These are phyloP conservation scores for Ajuga chamaepitys DNA, from an alignment of 257 asterid species.

Conservation along the genomic window DNA sequence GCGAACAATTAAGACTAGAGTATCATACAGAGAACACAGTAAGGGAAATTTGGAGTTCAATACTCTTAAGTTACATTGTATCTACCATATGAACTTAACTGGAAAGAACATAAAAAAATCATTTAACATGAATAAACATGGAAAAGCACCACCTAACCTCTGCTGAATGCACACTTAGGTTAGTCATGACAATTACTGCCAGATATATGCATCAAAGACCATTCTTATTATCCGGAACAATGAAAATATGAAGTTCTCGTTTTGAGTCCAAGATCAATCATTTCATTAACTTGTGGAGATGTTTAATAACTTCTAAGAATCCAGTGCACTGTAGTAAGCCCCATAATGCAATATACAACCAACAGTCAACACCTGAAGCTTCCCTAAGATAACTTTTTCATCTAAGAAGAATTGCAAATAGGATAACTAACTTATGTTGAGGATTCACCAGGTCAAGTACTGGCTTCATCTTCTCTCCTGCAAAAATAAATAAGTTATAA, in stretches of 20 bases:
- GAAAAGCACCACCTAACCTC: slow-evolving; percentile 2
- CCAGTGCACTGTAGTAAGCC: slow-evolving; percentile 2
- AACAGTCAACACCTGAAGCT: not conserved
- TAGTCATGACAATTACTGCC: not conserved
- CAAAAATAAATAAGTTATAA: slow-evolving; percentile 22
- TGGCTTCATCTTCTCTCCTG: slow-evolving; percentile 66
- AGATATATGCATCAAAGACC: not conserved
- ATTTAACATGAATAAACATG: not conserved
- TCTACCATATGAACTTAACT: not conserved
- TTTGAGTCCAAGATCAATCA: not conserved
- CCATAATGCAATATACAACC: not conserved
- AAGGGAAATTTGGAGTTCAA: not conserved
- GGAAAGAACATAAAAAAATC: not conserved
- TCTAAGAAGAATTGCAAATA: slow-evolving; percentile 11
- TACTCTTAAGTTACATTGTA: not conserved
- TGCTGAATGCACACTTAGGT: not conserved
- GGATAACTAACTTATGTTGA: slow-evolving; percentile 79
- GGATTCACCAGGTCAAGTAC: slow-evolving; percentile 89
- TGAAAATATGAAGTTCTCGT: not conserved
- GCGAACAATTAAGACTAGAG: slow-evolving; percentile 1
- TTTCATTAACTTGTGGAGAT: not conserved
- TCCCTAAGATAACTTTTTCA: slow-evolving; percentile 6
- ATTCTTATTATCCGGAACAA: not conserved
- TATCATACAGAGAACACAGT: not conserved
- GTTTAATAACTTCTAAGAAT: not conserved